A percentile compares a stretch with the other conserved stretches of the same genome.
Evolutionary conservation across 208 protist species (phyloP).

Genomic region (Crithidia mellificae): DNA sequence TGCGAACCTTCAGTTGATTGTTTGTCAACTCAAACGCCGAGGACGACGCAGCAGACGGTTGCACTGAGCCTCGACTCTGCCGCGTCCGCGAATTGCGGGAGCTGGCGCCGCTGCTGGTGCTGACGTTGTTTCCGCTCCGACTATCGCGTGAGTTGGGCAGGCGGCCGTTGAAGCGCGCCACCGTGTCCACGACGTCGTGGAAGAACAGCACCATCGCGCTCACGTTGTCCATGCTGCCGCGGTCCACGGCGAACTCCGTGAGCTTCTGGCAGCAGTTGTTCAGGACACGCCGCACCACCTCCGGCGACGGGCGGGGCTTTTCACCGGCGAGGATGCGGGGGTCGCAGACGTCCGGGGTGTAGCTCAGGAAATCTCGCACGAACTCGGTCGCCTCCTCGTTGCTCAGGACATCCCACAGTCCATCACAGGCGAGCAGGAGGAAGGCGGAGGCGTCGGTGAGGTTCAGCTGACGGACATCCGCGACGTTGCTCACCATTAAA

Average conservation of each 20-base stretch:
- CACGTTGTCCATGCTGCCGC: slow-evolving; percentile 84
- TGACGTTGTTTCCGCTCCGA: neutral
- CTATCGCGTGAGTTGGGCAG: neutral
- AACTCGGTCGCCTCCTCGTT: slow-evolving; percentile 86
- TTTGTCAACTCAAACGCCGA: slow-evolving; percentile 27
- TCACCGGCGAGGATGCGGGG: slow-evolving; percentile 33
- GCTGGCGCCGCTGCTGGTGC: neutral
- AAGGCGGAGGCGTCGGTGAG: slow-evolving; percentile 77
- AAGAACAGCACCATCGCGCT: slow-evolving; percentile 79
- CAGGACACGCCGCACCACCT: slow-evolving; percentile 52
- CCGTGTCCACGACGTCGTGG: slow-evolving; percentile 74
- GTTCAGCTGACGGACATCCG: slow-evolving; percentile 74
- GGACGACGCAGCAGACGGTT: slow-evolving; percentile 6
- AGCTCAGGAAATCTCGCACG: slow-evolving; percentile 72
- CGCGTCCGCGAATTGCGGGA: neutral
- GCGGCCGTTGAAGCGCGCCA: slow-evolving; percentile 48
- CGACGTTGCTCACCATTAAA: slow-evolving; percentile 81
- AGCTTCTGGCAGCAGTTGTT: slow-evolving; percentile 82
- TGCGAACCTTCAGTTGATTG: slow-evolving; percentile 32
- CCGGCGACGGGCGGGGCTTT: slow-evolving; percentile 43
- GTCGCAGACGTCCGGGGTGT: slow-evolving; percentile 69
- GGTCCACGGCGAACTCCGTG: slow-evolving; percentile 79
- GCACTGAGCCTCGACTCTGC: slow-evolving; percentile 5
- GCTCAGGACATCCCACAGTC: slow-evolving; percentile 86
- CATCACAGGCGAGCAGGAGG: slow-evolving; percentile 84